Base-by-base conservation (phyloP, 108 stramenopile species). In the Skeletonema tropicum region DNA sequence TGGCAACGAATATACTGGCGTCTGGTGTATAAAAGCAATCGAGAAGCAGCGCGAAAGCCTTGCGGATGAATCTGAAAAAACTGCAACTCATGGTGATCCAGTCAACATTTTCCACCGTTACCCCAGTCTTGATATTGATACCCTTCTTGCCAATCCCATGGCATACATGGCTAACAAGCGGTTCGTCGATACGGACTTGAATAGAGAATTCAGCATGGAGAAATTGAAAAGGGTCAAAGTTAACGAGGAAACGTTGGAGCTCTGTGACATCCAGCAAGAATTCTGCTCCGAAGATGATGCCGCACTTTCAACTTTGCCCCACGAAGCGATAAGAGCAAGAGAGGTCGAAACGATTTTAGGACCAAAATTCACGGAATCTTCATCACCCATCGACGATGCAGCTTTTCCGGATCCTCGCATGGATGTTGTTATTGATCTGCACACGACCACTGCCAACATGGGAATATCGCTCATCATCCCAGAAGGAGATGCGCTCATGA, bases 1-100 rank as follows among this genome's bases (percentile, higher is more conserved):
- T 80, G 94, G 94, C 2, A 95, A 95, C 78, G 94, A 95, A 72
- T 93, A 91, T 63, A 93, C 92, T 32, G 94, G 94, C 26, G 88
- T 92, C 5, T 92, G 86, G 86, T 80, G 87, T 67, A 84, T 88
- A 36, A 90, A 90, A 60, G 73, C 86, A 17, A 64, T 94, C 29
- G 79, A 77, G 38, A 64, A 52, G 19, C 68, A 72, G 48, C 67
- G 65, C 11, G 46, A 68, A 35, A 42, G 35, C 15, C 61, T 23
- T 57, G 17, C 57, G 7, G 79, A 23, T n/a, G 32, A 36, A 30
- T 48, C 46, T 31, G 57, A 58, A 19, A 57, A 69, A 19, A 33
- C 12, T 19, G 13, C 30, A 33, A n/a, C n/a, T n/a, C n/a, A n/a
- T n/a, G n/a, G n/a, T n/a, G n/a, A 12, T 21, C 64, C 36, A 14